Conservation (phyloP, 306 rosid genomes). For the Cucumis hystrix region DNA sequence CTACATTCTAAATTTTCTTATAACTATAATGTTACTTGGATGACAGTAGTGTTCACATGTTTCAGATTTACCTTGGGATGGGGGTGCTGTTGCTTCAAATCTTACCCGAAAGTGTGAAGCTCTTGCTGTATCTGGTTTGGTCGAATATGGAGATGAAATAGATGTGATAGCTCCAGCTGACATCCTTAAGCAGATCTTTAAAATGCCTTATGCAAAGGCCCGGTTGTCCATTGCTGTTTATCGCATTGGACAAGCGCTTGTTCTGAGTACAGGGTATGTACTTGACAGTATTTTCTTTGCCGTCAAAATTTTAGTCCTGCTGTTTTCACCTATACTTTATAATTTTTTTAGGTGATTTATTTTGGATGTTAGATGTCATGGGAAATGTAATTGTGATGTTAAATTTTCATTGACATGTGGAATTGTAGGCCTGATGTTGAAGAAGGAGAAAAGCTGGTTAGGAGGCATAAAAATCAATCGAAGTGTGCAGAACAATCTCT, state of each 20-base stretch:
- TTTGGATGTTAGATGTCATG: slow-evolving; percentile 6
- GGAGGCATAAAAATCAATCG: slow-evolving; percentile 65
- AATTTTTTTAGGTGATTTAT: neutral
- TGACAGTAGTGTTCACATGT: slow-evolving; percentile 5
- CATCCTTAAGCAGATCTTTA: slow-evolving; percentile 90
- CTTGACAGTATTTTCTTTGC: neutral
- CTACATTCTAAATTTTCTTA: neutral
- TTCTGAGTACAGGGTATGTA: slow-evolving; percentile 77
- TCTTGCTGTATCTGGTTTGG: slow-evolving; percentile 86
- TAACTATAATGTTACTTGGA: slow-evolving; percentile 10
- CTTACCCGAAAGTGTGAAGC: slow-evolving; percentile 77
- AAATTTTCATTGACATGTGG: neutral
- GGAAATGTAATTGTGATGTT: neutral
- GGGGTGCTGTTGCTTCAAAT: slow-evolving; percentile 58
- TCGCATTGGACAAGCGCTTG: slow-evolving; percentile 84
- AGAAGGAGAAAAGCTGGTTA: slow-evolving; percentile 87
- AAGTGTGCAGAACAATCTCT: slow-evolving; percentile 84
- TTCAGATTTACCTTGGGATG: slow-evolving; percentile 76
- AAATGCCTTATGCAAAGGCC: slow-evolving; percentile 93
- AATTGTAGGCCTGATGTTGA: slow-evolving; percentile 73
- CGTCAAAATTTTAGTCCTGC: neutral
- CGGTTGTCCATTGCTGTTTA: slow-evolving; percentile 79
- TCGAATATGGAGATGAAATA: slow-evolving; percentile 85
- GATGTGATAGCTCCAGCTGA: slow-evolving; percentile 92
- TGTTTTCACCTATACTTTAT: neutral